Evolutionary conservation across 2,329 filamentous ascomycete species (phyloP).

Genomic region (Escovopsis sp.): DNA sequence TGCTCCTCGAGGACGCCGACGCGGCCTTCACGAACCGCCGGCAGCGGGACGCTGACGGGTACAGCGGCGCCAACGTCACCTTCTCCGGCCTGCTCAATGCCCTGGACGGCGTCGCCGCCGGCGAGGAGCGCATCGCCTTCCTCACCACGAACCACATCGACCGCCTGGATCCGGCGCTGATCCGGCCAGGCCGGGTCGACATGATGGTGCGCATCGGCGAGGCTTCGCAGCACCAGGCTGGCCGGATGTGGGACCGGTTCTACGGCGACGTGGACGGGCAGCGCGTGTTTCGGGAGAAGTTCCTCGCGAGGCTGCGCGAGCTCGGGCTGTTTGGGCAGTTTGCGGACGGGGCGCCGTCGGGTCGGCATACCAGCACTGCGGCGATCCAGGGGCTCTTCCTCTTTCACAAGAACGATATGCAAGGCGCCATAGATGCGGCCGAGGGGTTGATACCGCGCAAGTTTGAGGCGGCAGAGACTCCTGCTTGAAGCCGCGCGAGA

Average conservation of each 20-base stretch:
- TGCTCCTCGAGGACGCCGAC: conserved; percentile 81
- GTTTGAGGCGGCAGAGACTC: conserved; percentile 33
- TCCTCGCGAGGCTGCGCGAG: conserved; percentile 54
- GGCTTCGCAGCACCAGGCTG: conserved; percentile 72
- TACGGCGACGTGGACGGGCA: conserved; percentile 67
- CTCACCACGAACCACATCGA: conserved; percentile 92
- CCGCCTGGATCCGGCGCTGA: conserved; percentile 72
- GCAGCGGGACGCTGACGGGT: conserved; percentile 65
- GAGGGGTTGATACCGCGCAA: conserved; percentile 46
- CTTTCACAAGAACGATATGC: conserved; percentile 84
- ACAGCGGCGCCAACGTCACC: conserved; percentile 75
- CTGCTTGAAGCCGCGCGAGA: conserved; percentile 15
- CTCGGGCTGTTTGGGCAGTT: conserved; percentile 53
- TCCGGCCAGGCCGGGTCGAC: conserved; percentile 83
- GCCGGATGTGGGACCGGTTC: conserved; percentile 84
- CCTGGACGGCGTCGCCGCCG: conserved; percentile 81
- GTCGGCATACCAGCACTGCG: conserved; percentile 61
- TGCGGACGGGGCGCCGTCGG: conserved; percentile 28
- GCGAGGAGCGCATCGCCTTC: conserved; percentile 87
- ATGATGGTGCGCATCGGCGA: conserved; percentile 84
- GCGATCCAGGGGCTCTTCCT: conserved; percentile 88
- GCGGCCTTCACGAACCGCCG: conserved; percentile 76
- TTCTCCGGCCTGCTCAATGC: conserved; percentile 84
- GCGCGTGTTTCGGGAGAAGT: conserved; percentile 46
- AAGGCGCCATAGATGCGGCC: conserved; percentile 71